Evolutionary conservation across 768 basidiomycete species (phyloP), one percentile per base, ranked within the genome.

Genomic region (Gymnopilus dilepis): DNA sequence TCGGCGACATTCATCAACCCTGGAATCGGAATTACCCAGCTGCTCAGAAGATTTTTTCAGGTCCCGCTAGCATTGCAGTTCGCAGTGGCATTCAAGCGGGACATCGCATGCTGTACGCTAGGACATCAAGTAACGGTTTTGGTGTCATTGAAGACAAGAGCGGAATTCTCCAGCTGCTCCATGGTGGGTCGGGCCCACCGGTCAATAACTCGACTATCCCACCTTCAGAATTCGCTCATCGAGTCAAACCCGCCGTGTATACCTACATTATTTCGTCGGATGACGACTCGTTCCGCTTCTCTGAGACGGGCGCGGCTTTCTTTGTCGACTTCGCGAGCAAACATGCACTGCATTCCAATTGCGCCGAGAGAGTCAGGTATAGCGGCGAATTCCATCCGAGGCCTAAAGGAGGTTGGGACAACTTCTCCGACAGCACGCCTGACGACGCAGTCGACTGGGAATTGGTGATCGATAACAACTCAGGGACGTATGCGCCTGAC

Each of bases 291-390:
- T 81, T 93, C 65, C 84, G 92, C 21, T 94, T 94, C 75, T 92
- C 91, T 26, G 92, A 94, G 73, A 95, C 92, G 3, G 92, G 92
- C 15, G 91, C 91, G 11, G 88, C 90, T 33, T 94, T 94, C 76
- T 91, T 92, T 67, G 90, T 93, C 62, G 90, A 94, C 74, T 89
- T 94, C 70, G 89, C 88, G 42, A 90, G 89, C 26, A 95, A 95
- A 74, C 94, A 95, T 69, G 93, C 91, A 4, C 80, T 95, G 70
- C 92, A 94, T 75, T 80, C 87, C 41, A 90, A 92, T 70, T 91
- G 91, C 70, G 80, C 81, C 15, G 78, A 82, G 62, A 72, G 76
- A 15, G 91, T 93, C 61, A 79, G 89, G 51, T 93, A 92, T 69
- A 82, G 83, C 47, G 91, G 91, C 22, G 91, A 93, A 75, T 93